These are phyloP conservation scores for Apostasia shenzhenica DNA, from an alignment of 106 monocot species.

Conservation along the genomic window DNA sequence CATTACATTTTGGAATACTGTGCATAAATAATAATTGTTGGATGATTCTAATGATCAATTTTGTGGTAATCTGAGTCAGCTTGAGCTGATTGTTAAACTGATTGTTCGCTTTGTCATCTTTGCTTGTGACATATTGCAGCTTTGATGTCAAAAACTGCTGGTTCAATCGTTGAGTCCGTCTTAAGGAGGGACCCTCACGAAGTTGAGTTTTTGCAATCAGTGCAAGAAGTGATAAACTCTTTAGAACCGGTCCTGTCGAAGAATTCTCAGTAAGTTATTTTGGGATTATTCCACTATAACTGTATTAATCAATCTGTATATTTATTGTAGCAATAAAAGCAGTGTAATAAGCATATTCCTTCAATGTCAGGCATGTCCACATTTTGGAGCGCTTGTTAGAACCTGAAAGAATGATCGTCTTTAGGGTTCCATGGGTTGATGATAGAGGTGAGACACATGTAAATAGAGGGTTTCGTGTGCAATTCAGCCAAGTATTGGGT, in stretches of 20 bases:
- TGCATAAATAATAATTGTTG: too few species aligned
- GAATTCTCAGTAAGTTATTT: constrained; percentile 82
- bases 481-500: constrained; percentile 90
- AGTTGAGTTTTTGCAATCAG: constrained; percentile 88
- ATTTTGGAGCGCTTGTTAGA: constrained; percentile 94
- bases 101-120: constrained; percentile 18
- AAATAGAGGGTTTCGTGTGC: constrained; percentile 91
- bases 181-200: constrained; percentile 94
- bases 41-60: too few species aligned
- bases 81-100: constrained; percentile 1
- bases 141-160: constrained; percentile 90
- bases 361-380: constrained; percentile 61
- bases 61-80: too few species aligned
- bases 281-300: not conserved
- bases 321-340: not conserved
- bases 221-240: constrained; percentile 96
- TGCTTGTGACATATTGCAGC: constrained; percentile 36
- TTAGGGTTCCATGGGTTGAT: constrained; percentile 97
- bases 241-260: constrained; percentile 85
- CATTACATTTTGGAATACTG: too few species aligned
- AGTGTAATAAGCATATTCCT: not conserved
- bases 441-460: constrained; percentile 97
- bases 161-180: constrained; percentile 85
- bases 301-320: not conserved
- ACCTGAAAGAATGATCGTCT: constrained; percentile 79